A percentile compares a stretch with the other conserved stretches of the same genome.
Conservation (phyloP, 495 filamentous ascomycete species). For the Echria macrotheca region DNA sequence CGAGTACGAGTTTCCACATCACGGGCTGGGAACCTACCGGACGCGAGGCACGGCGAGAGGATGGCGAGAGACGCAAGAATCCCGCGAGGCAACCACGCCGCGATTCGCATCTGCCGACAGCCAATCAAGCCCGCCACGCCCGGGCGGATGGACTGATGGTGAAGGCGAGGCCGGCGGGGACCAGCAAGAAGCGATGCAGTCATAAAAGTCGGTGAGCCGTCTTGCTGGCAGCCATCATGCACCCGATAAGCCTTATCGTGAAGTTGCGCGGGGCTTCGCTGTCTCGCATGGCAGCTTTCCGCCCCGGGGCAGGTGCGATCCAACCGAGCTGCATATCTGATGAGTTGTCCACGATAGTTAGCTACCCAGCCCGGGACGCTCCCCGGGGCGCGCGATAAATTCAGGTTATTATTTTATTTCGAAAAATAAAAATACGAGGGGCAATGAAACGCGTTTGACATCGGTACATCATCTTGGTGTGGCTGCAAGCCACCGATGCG, state of each 20-base stretch:
- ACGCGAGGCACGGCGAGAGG: not conserved
- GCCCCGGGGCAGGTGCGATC: constrained; percentile 13
- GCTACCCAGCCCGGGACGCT: not conserved
- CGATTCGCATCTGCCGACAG: no score
- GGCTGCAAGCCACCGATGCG: constrained; percentile 9
- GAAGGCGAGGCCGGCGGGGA: not conserved
- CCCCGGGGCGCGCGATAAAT: not conserved
- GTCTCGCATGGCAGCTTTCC: constrained; percentile 16
- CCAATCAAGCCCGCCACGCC: no score
- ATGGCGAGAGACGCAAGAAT: no score
- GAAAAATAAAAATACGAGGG: not conserved
- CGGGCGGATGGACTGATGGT: not conserved
- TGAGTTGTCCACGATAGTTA: constrained; percentile 9
- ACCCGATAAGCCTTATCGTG: constrained; percentile 7
- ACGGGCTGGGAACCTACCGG: not conserved
- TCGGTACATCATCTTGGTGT: not conserved
- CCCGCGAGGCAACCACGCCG: no score
- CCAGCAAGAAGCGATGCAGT: constrained; percentile 10
- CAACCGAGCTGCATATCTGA: constrained; percentile 16
- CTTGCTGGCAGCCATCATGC: not conserved
- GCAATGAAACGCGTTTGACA: not conserved
- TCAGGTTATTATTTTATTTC: not conserved
- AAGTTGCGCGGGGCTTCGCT: constrained; percentile 15
- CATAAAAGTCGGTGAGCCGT: constrained; percentile 21
- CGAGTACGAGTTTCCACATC: not conserved